Conservation (phyloP, 2,329 filamentous ascomycete genomes). For the Niveomyces coronatus region DNA sequence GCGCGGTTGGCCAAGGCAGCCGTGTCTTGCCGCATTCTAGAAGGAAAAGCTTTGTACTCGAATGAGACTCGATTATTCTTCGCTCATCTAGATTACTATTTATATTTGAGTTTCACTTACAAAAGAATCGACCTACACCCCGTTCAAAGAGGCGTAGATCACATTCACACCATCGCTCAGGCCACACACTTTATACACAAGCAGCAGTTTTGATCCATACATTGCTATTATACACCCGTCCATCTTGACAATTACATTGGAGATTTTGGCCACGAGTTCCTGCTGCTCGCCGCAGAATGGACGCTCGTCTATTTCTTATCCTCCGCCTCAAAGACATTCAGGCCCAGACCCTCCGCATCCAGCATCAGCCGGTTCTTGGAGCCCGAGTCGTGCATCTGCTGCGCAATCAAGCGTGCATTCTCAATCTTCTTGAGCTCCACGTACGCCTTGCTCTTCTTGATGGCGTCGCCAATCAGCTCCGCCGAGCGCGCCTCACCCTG, state of each 20-base stretch:
- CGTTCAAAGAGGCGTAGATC: no score
- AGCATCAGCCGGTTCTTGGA: constrained; percentile 91
- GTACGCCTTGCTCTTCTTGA: constrained; percentile 98
- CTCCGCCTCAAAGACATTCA: constrained; percentile 65
- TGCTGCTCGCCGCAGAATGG: no score
- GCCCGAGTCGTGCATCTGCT: constrained; percentile 73
- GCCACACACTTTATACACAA: no score
- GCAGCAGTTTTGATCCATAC: constrained; percentile 8
- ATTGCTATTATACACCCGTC: constrained; percentile 11
- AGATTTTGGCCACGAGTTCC: constrained; percentile 17
- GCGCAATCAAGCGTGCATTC: constrained; percentile 84
- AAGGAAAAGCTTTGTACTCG: no score
- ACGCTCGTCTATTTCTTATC: no score
- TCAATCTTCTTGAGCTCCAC: constrained; percentile 97
- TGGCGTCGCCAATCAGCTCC: constrained; percentile 94
- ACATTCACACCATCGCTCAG: no score
- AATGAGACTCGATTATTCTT: no score
- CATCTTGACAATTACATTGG: constrained; percentile 26
- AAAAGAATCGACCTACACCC: no score
- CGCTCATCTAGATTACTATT: no score
- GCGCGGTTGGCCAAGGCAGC: no score
- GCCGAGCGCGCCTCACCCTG: constrained; percentile 98
- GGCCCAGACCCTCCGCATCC: constrained; percentile 78
- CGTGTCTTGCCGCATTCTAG: no score
- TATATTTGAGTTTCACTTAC: no score